These are phyloP conservation scores for Citeromyces siamensis DNA, from an alignment of 1,139 yeast genomes.

Conservation along the genomic window DNA sequence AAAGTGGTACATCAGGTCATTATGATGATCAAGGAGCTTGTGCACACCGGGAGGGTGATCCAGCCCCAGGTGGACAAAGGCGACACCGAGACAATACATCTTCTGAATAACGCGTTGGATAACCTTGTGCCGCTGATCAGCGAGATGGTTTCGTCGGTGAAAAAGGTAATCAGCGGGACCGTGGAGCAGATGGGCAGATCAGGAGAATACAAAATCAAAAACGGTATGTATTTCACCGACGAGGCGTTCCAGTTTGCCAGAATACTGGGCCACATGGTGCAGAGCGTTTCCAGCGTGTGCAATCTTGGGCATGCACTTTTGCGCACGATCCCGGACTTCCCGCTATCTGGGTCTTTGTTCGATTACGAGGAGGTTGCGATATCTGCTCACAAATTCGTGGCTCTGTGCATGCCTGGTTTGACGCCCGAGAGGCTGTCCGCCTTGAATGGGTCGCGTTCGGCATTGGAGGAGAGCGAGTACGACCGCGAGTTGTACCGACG, in stretches of 20 bases:
- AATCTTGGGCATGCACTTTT: constrained; percentile 9
- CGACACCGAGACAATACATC: constrained; percentile 22
- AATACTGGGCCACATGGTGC: constrained; percentile 53
- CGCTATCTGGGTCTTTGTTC: background rate
- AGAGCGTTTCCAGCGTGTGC: constrained; percentile 34
- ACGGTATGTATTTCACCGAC: constrained; percentile 27
- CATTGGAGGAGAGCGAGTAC: background rate
- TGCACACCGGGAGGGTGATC: constrained; percentile 46
- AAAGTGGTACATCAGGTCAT: constrained; percentile 58
- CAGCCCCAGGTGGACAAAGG: constrained; percentile 13
- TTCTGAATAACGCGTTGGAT: constrained; percentile 45
- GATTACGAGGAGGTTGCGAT: background rate
- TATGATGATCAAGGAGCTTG: constrained; percentile 46
- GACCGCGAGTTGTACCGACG: background rate
- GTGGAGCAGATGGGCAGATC: background rate
- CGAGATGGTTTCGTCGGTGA: constrained; percentile 53
- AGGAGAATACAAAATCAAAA: background rate
- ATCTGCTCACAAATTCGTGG: background rate
- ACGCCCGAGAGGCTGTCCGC: background rate
- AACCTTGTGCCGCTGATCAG: constrained; percentile 47
- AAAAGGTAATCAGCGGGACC: constrained; percentile 32
- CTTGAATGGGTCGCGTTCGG: background rate
- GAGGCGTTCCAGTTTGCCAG: constrained; percentile 58
- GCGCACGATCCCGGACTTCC: background rate
- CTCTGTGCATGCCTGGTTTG: background rate